Conservation (phyloP, 208 protist genomes). For the Acanthamoeba healyi region DNA sequence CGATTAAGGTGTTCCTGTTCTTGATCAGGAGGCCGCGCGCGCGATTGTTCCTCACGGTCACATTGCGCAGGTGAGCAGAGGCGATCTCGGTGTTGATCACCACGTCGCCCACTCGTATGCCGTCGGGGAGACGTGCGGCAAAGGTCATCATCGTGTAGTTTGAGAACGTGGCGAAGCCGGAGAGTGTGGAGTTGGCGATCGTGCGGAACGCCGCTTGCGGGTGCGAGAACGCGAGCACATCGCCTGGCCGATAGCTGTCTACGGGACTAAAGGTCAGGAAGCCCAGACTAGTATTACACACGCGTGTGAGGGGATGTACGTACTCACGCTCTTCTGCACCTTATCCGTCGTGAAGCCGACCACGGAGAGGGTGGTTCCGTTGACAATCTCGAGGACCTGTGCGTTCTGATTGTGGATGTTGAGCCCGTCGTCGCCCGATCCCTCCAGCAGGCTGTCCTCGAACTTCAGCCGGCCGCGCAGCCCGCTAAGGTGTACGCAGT, state of each 20-base stretch:
- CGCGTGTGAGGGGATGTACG: not conserved
- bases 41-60: conserved; percentile 14
- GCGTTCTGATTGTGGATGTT: not conserved
- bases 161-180: not conserved
- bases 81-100: conserved; percentile 24
- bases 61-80: conserved; percentile 2
- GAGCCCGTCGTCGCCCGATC: conserved; percentile 10
- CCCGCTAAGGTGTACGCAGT: not conserved
- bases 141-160: not conserved
- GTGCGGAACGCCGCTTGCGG: not conserved
- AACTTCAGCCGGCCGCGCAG: not conserved
- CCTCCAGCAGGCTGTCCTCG: conserved; percentile 7
- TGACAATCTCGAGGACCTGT: not conserved
- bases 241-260: not conserved
- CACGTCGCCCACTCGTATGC: not conserved
- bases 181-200: not conserved
- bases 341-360: not conserved
- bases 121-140: not conserved
- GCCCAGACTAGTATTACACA: not conserved
- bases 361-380: not conserved
- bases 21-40: not conserved
- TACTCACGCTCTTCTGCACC: not conserved
- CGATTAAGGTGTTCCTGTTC: conserved; percentile 10
- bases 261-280: no score
- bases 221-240: not conserved